Conservation (phyloP, 306 rosid species). For the Benincasa hispida region DNA sequence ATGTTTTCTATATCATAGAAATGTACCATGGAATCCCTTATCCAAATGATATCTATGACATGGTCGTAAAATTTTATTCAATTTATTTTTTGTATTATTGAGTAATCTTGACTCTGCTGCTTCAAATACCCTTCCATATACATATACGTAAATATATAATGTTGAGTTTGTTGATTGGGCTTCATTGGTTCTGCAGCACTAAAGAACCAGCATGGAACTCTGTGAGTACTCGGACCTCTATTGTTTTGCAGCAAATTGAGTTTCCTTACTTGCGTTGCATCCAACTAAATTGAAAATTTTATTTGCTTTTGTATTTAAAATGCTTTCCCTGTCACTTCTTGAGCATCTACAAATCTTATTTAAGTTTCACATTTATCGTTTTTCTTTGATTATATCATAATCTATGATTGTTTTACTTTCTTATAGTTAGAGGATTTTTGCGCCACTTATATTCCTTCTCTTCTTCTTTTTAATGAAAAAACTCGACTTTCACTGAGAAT, state of each 20-base stretch:
- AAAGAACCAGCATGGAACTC: conserved; percentile 81
- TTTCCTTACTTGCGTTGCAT: background rate
- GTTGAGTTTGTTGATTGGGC: conserved; percentile 16
- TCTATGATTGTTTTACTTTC: background rate
- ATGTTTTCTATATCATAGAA: background rate
- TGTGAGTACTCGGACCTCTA: conserved; percentile 44
- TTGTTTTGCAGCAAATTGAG: background rate
- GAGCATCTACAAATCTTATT: background rate
- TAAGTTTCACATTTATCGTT: background rate
- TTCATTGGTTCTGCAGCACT: conserved; percentile 52
- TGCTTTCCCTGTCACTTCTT: background rate
- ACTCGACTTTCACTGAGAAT: too few species aligned
- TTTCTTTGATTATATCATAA: background rate
- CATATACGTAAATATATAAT: background rate
- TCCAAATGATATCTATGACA: background rate
- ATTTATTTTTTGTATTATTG: background rate
- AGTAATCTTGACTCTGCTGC: background rate
- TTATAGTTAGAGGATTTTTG: background rate
- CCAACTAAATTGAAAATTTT: background rate
- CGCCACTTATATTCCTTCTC: background rate
- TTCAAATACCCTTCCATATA: background rate
- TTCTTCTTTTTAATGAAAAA: too few species aligned
- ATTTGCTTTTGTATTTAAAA: background rate
- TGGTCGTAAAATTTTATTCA: background rate
- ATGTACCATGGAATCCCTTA: background rate